Base-by-base conservation (phyloP, 2,329 filamentous ascomycete genomes). In the Paecilomyces niveus region DNA sequence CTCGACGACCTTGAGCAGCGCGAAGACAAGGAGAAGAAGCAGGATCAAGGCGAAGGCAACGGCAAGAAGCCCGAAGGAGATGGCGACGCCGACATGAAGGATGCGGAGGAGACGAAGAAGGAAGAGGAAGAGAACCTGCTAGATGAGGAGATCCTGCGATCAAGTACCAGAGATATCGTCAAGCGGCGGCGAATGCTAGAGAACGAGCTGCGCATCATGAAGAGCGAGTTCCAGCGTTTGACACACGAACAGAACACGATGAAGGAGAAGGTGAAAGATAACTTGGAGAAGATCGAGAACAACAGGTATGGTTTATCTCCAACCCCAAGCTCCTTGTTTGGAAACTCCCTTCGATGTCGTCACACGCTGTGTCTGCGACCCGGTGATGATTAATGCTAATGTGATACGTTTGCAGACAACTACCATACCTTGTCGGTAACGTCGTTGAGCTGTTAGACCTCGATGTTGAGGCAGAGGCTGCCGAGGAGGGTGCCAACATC, bases 201-300 rank as follows among this genome's bases (percentile, higher is more conserved):
- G 78, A 99, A 99, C 77, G 94, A 99, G 77, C 89, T 94, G 70
- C 85, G 94, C 70, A 97, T 99, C 78, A 97, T 99, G 92, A 93
- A 89, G 83, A 96, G 92, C 82, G 94, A 99, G 77, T 92, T 86
- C 69, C 92, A 96, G 73, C 88, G 94, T 67, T 82, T 99, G 78
- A 89, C 89, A 69, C 94, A 99, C 70, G 94, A 99, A 79, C 96
- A 96, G 80, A 86, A 89, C 54, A 88, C 90, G 54, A 99, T 99
- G 94, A 87, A 87, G 59, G 93, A 97, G 77, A 97, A 97, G 82
- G 97, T 99, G 77, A 97, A 97, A 83, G 94, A 99, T 74, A 99
- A 99, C 72, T 80, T 90, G 70, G 95, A 99, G 67, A 99, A 99
- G 85, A 99, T 99, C 70, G 92, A 95, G 66, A 97, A 99, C 79